These are phyloP conservation scores for Cephaloascus albidus DNA, from an alignment of 805 yeast genomes.

Conservation along the genomic window DNA sequence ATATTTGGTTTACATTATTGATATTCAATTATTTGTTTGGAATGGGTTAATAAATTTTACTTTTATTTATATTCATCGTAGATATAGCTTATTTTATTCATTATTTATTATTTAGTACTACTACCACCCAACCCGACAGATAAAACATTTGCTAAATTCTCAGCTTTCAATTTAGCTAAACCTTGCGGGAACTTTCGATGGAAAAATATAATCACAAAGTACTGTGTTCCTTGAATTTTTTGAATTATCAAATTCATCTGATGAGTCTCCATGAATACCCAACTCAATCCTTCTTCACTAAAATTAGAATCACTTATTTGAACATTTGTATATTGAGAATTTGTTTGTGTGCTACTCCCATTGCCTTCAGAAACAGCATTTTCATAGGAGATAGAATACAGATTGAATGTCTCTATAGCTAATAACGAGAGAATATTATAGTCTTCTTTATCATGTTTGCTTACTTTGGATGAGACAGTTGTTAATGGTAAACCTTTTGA, in stretches of 20 bases:
- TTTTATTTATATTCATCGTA: too few relatives aligned
- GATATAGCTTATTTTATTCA: too few relatives aligned
- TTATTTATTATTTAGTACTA: too few relatives aligned
- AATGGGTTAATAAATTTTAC: not conserved
- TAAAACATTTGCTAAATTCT: slow-evolving; percentile 10
- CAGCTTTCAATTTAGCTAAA: slow-evolving; percentile 24
- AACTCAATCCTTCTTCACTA: not conserved
- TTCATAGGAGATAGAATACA: not conserved
- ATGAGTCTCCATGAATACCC: slow-evolving; percentile 1
- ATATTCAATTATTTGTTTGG: slow-evolving; percentile 1
- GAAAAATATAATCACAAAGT: slow-evolving; percentile 25
- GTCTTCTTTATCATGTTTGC: slow-evolving; percentile 12
- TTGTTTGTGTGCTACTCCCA: too few relatives aligned
- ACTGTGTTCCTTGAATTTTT: slow-evolving; percentile 4
- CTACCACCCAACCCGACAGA: not conserved
- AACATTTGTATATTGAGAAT: too few relatives aligned
- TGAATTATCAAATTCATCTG: slow-evolving; percentile 2
- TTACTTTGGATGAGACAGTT: slow-evolving; percentile 18
- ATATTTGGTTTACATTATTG: slow-evolving; percentile 2
- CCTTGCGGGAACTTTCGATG: slow-evolving; percentile 15
- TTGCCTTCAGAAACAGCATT: too few relatives aligned
- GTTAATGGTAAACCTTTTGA: slow-evolving; percentile 27
- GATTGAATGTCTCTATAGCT: slow-evolving; percentile 17
- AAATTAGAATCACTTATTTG: not conserved
- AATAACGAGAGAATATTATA: slow-evolving; percentile 24